phyloP scores from a whole-genome alignment of 2,329 filamentous ascomycete species.

The Coniochaeta sp. region DNA sequence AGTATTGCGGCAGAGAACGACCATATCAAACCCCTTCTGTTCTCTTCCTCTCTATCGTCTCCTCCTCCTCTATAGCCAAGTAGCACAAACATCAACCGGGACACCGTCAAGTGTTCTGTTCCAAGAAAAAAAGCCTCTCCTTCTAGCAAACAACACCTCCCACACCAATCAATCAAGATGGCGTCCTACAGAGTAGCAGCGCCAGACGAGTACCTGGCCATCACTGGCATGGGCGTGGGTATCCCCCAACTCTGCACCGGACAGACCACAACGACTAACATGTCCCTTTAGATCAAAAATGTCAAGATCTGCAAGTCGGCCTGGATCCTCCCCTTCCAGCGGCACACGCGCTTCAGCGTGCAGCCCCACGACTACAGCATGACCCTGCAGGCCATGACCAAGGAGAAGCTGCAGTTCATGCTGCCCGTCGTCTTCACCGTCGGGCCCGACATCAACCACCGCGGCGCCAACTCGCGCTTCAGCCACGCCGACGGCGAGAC shows the following conservation, averaged over 20 bases:
- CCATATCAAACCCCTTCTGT: no score
- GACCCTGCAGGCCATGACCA: slow-evolving; percentile 80
- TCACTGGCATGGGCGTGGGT: slow-evolving; percentile 67
- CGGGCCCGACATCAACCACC: slow-evolving; percentile 64
- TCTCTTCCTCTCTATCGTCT: no score
- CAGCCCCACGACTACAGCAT: slow-evolving; percentile 78
- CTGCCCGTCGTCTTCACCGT: slow-evolving; percentile 82
- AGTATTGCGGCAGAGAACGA: no score
- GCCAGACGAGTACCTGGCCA: slow-evolving; percentile 79
- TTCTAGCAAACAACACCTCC: neutral
- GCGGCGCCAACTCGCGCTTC: slow-evolving; percentile 35
- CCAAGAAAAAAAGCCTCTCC: neutral
- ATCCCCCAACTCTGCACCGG: neutral
- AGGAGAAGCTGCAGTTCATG: slow-evolving; percentile 77
- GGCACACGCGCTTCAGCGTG: slow-evolving; percentile 54
- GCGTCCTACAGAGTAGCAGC: slow-evolving; percentile 59
- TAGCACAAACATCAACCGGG: neutral
- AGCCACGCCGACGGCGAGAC: slow-evolving; percentile 7
- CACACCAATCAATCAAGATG: slow-evolving; percentile 31
- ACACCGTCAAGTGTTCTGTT: neutral
- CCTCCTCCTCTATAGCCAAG: no score
- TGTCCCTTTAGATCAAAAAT: neutral
- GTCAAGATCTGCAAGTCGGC: slow-evolving; percentile 73
- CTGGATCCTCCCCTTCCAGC: slow-evolving; percentile 65
- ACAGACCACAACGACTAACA: slow-evolving; percentile 28